Conservation (phyloP, 2,329 filamentous ascomycete species). For the Apiospora saccharicola region DNA sequence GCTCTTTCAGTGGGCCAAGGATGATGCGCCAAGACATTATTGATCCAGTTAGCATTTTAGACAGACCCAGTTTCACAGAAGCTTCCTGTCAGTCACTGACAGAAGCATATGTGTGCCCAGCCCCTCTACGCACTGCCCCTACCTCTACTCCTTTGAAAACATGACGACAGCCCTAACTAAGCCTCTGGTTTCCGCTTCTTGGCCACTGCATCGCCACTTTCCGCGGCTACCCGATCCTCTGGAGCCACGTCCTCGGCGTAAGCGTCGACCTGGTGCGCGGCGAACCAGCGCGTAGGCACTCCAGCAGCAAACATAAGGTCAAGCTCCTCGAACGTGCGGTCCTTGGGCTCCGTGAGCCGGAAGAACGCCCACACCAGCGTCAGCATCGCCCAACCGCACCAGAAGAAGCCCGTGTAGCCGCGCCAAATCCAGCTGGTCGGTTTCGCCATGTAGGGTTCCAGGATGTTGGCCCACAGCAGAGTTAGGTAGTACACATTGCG, state of each 20-base stretch:
- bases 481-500: conserved; percentile 50
- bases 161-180: background rate
- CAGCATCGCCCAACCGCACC: conserved; percentile 45
- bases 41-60: background rate
- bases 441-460: conserved; percentile 54
- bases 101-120: background rate
- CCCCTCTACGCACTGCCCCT: background rate
- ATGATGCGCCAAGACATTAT: background rate
- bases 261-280: conserved; percentile 25
- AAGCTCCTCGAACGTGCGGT: conserved; percentile 42
- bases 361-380: conserved; percentile 48
- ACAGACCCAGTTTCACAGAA: background rate
- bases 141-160: background rate
- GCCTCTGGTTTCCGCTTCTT: background rate
- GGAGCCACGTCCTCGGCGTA: conserved; percentile 34
- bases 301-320: conserved; percentile 42
- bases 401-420: conserved; percentile 49
- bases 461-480: conserved; percentile 51
- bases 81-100: too few species aligned
- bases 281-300: conserved; percentile 40
- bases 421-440: conserved; percentile 41
- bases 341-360: conserved; percentile 38
- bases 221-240: background rate
- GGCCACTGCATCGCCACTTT: background rate
- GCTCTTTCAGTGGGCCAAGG: too few species aligned